Conservation (phyloP, 371 early-diverging fungal genomes). For the Apophysomyces variabilis region DNA sequence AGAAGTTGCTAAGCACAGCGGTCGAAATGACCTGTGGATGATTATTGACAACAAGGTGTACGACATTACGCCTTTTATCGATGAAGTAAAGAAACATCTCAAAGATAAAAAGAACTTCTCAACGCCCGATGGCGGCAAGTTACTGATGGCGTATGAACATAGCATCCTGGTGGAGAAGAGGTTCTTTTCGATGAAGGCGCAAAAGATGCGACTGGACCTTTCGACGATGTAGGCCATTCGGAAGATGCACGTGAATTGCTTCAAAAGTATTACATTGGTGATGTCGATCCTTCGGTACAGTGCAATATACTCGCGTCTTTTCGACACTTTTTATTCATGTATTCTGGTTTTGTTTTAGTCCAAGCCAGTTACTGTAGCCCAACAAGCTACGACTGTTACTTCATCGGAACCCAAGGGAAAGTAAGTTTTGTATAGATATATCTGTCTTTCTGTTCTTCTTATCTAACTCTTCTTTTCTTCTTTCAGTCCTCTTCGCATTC, state of each 20-base stretch:
- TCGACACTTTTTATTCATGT: background rate
- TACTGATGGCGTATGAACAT: conserved; percentile 5
- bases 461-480: background rate
- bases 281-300: conserved; percentile 63
- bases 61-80: conserved; percentile 79
- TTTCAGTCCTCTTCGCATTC: conserved; percentile 44
- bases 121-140: background rate
- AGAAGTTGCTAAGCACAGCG: conserved; percentile 67
- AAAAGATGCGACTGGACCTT: conserved; percentile 90
- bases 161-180: conserved; percentile 89
- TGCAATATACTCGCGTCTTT: background rate
- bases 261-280: conserved; percentile 73
- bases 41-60: conserved; percentile 83
- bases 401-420: conserved; percentile 46
- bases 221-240: conserved; percentile 96
- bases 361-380: conserved; percentile 34
- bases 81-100: conserved; percentile 51
- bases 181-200: conserved; percentile 81
- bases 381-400: conserved; percentile 14
- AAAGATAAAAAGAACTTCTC: background rate
- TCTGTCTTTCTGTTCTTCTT: background rate
- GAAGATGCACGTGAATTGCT: conserved; percentile 90
- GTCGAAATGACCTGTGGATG: conserved; percentile 66
- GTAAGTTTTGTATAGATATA: conserved; percentile 31
- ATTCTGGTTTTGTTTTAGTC: conserved; percentile 26